These are phyloP conservation scores for Chlorella sp. DNA, from an alignment of 139 green algal species.

Conservation along the genomic window DNA sequence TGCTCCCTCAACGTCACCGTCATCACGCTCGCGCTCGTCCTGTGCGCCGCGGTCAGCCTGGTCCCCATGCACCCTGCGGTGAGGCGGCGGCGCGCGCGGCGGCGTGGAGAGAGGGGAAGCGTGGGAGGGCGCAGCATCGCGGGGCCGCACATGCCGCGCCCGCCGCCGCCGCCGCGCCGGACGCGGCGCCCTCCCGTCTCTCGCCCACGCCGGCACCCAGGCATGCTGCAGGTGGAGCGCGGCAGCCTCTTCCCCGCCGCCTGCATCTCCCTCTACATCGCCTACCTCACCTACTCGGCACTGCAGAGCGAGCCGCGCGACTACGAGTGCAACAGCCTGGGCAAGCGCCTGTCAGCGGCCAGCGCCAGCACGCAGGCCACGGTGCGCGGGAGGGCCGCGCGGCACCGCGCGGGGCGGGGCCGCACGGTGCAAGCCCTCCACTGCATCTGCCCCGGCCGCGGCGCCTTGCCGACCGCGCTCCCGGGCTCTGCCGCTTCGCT, in stretches of 20 bases:
- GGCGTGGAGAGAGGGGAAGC: neutral
- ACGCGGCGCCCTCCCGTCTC: neutral
- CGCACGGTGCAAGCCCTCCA: too few species aligned
- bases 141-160: neutral
- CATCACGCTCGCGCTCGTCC: slow-evolving; percentile 77
- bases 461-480: too few species aligned
- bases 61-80: slow-evolving; percentile 65
- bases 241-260: slow-evolving; percentile 91
- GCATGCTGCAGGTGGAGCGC: slow-evolving; percentile 42
- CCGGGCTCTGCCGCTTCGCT: too few species aligned
- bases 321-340: slow-evolving; percentile 93
- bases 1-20: slow-evolving; percentile 92
- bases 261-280: slow-evolving; percentile 84
- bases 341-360: slow-evolving; percentile 65
- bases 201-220: too few species aligned
- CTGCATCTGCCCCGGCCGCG: too few species aligned
- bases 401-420: too few species aligned
- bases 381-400: too few species aligned
- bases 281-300: slow-evolving; percentile 90
- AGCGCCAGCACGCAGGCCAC: slow-evolving; percentile 76
- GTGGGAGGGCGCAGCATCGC: too few species aligned
- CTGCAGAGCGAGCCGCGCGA: slow-evolving; percentile 83
- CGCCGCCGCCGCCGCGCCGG: neutral
- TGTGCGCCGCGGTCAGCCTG: slow-evolving; percentile 64
- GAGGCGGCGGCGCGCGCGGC: neutral